Percentiles rank a stretch among this genome's conserved stretches.
Evolutionary conservation across 306 rosid species (phyloP).

Genomic region (Sophora flavescens): DNA sequence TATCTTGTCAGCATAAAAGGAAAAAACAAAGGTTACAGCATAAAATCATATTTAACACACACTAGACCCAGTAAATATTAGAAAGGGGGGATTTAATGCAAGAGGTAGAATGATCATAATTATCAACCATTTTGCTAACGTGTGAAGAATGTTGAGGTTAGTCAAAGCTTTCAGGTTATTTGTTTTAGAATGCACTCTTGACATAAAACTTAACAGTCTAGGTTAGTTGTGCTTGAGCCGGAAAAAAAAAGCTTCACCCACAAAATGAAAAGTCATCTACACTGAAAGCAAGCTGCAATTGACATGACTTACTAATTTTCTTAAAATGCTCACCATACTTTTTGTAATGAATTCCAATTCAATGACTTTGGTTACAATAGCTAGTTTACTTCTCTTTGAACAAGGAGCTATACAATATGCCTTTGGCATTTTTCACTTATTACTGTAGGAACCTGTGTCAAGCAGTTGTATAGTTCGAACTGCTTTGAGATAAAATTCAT

Average conservation of each 20-base stretch:
- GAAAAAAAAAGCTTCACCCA: neutral
- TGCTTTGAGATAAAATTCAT: neutral
- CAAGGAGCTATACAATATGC: neutral
- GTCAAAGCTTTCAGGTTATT: neutral
- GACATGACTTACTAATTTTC: conserved; percentile 20
- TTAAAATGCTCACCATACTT: conserved; percentile 6
- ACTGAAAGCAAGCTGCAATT: neutral
- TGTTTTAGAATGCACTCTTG: conserved; percentile 6
- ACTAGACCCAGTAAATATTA: conserved; percentile 1
- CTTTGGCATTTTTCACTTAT: neutral
- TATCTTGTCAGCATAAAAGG: conserved; percentile 14
- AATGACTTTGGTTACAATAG: conserved; percentile 31
- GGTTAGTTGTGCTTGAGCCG: conserved; percentile 9
- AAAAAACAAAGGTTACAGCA: conserved; percentile 11
- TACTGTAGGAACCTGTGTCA: conserved; percentile 10
- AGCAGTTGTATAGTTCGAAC: conserved; percentile 8
- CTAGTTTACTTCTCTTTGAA: neutral
- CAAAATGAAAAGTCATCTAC: neutral
- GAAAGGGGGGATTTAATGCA: neutral
- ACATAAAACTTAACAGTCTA: conserved; percentile 7
- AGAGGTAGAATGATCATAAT: neutral
- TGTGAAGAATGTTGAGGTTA: neutral
- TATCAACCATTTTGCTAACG: conserved; percentile 5
- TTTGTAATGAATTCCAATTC: conserved; percentile 20
- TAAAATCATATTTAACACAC: conserved; percentile 24